These are phyloP conservation scores for Volutella citrinella DNA, from an alignment of 2,329 filamentous ascomycete genomes.

Conservation along the genomic window DNA sequence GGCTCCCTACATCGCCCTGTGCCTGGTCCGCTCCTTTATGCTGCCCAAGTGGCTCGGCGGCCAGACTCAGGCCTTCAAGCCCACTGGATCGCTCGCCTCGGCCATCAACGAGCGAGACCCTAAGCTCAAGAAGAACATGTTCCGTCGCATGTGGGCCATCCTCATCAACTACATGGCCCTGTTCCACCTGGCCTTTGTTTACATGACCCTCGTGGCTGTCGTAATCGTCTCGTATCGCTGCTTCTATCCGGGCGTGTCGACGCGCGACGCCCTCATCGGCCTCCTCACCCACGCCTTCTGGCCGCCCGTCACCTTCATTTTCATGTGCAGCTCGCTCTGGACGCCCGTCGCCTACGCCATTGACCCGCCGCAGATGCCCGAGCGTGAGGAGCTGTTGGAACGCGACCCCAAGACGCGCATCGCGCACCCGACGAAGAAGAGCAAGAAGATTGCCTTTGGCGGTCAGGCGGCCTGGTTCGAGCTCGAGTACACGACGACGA, in stretches of 20 bases:
- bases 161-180: slow-evolving; percentile 53
- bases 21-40: slow-evolving; percentile 55
- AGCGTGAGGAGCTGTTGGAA: slow-evolving; percentile 54
- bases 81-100: slow-evolving; percentile 55
- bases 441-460: slow-evolving; percentile 54
- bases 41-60: slow-evolving; percentile 60
- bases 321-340: slow-evolving; percentile 53
- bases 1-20: slow-evolving; percentile 58
- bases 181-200: slow-evolving; percentile 54
- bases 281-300: slow-evolving; percentile 60
- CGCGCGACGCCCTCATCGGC: slow-evolving; percentile 43
- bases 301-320: slow-evolving; percentile 58
- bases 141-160: slow-evolving; percentile 51
- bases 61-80: slow-evolving; percentile 56
- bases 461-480: slow-evolving; percentile 55
- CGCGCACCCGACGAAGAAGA: slow-evolving; percentile 47
- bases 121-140: slow-evolving; percentile 48
- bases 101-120: slow-evolving; percentile 57
- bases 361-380: slow-evolving; percentile 55
- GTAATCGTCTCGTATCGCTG: slow-evolving; percentile 49
- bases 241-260: slow-evolving; percentile 36
- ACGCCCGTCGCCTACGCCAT: slow-evolving; percentile 60
- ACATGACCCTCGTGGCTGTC: slow-evolving; percentile 49
- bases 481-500: slow-evolving; percentile 50
- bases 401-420: slow-evolving; percentile 54